phyloP scores from a whole-genome alignment of 768 basidiomycete species.

The Cantharellus anzutake region DNA sequence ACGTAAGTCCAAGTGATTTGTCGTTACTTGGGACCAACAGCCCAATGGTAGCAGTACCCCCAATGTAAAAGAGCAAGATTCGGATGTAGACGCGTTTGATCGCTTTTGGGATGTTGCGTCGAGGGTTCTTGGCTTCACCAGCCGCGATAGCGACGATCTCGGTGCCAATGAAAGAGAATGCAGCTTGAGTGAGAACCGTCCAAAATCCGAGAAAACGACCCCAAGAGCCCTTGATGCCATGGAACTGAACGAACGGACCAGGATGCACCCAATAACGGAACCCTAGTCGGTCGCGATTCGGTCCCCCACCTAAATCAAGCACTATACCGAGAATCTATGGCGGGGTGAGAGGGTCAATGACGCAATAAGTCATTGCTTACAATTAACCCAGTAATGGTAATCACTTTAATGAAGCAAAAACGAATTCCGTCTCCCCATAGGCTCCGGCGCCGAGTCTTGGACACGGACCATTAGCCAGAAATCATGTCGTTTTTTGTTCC shows the following conservation, averaged over 20 bases:
- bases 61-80: slow-evolving; percentile 69
- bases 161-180: slow-evolving; percentile 85
- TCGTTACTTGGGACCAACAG: slow-evolving; percentile 55
- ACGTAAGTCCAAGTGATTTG: slow-evolving; percentile 28
- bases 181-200: slow-evolving; percentile 26
- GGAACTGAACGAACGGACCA: slow-evolving; percentile 63
- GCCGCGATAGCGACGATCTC: slow-evolving; percentile 84
- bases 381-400: slow-evolving; percentile 22
- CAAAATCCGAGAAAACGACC: slow-evolving; percentile 12
- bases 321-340: not conserved
- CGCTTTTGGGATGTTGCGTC: slow-evolving; percentile 45
- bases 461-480: slow-evolving; percentile 30
- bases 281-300: slow-evolving; percentile 56
- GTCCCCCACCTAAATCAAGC: slow-evolving; percentile 78
- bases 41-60: slow-evolving; percentile 24
- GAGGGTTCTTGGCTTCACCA: slow-evolving; percentile 45
- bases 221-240: slow-evolving; percentile 16
- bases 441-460: slow-evolving; percentile 9
- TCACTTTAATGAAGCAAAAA: slow-evolving; percentile 84
- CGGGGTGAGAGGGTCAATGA: not conserved
- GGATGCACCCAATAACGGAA: slow-evolving; percentile 78
- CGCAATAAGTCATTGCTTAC: slow-evolving; percentile 1
- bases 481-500: slow-evolving; percentile 19
- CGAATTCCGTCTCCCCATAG: slow-evolving; percentile 45
- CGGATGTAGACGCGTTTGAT: slow-evolving; percentile 53